Evolutionary conservation across 768 basidiomycete genomes (phyloP).

Genomic region (Amanita brunnescens): DNA sequence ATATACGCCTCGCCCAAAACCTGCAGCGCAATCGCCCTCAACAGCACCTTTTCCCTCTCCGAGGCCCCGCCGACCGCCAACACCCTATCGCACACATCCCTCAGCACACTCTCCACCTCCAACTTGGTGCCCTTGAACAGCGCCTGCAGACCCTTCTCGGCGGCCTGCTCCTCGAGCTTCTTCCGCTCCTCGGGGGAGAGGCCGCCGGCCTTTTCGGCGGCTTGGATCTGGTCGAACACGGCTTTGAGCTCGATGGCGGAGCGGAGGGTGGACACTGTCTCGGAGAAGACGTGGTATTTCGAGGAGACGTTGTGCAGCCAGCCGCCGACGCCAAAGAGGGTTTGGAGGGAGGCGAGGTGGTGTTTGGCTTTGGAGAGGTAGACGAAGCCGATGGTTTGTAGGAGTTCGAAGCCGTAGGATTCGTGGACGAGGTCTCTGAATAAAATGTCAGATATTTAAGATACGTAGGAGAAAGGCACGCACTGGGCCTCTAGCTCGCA

Average conservation of each 20-base stretch:
- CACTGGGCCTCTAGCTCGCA: constrained; percentile 73
- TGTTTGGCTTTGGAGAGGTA: constrained; percentile 80
- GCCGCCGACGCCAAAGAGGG: constrained; percentile 78
- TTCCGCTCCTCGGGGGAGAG: constrained; percentile 57
- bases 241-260: constrained; percentile 84
- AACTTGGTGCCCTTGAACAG: constrained; percentile 92
- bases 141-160: constrained; percentile 86
- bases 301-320: constrained; percentile 91
- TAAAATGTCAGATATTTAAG: too few species aligned
- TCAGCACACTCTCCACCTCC: constrained; percentile 81
- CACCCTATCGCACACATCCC: constrained; percentile 82
- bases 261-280: constrained; percentile 85
- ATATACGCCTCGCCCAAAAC: constrained; percentile 78
- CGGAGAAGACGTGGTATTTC: constrained; percentile 89
- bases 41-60: constrained; percentile 47
- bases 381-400: constrained; percentile 82
- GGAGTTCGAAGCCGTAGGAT: constrained; percentile 79
- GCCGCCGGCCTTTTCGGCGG: constrained; percentile 80
- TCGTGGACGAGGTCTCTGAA: constrained; percentile 85
- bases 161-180: constrained; percentile 83
- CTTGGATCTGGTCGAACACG: constrained; percentile 88
- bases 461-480: too few species aligned
- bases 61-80: constrained; percentile 45
- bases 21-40: constrained; percentile 79
- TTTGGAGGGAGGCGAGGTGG: constrained; percentile 63